Base-by-base conservation (phyloP, 139 green algal species). In the Trebouxia sp. region DNA sequence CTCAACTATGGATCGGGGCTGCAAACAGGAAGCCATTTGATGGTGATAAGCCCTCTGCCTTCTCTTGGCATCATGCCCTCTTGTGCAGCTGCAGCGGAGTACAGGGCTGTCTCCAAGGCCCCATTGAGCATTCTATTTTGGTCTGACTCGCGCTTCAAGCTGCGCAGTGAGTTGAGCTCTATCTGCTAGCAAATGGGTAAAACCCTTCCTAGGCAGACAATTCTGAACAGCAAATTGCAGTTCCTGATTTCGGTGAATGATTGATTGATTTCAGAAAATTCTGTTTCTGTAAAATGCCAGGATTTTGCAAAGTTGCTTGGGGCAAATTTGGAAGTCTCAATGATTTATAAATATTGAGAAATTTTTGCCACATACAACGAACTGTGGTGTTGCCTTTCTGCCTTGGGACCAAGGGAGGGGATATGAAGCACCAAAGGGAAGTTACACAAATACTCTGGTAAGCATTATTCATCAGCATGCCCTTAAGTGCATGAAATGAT, bases 401-500 rank as follows among this genome's bases (percentile, higher is more conserved):
- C 58, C 58, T 69, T 69, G 58, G 30, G 58, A 69, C 58, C 58
- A 69, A 69, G 28, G 58, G 58, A 69, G 58, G 58, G 58, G 58
- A 69, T 69, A 69, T 43, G 58, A 69, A 69, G 58, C 58, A 69
- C 58, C 58, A 69, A 69, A 69, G 58, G 58, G 58, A 69, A n/a
- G n/a, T n/a, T n/a, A n/a, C n/a, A n/a, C n/a, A 69, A 69, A 43
- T 69, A 69, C 58, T 69, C 58, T 69, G 58, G 58, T 69, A 69
- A 69, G 58, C 58, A 69, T 43, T 69, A 43, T 43, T 69, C 58
- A 69, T 69, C 9, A 43, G 14, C 58, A 69, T 43, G 58, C 58
- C 58, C n/a, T n/a, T n/a, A n/a, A n/a, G n/a, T n/a, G n/a, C n/a
- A n/a, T n/a, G n/a, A 69, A 69, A 69, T 42, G 58, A 69, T 69